Conservation (phyloP, 495 filamentous ascomycete genomes). For the Neurospora intermedia region DNA sequence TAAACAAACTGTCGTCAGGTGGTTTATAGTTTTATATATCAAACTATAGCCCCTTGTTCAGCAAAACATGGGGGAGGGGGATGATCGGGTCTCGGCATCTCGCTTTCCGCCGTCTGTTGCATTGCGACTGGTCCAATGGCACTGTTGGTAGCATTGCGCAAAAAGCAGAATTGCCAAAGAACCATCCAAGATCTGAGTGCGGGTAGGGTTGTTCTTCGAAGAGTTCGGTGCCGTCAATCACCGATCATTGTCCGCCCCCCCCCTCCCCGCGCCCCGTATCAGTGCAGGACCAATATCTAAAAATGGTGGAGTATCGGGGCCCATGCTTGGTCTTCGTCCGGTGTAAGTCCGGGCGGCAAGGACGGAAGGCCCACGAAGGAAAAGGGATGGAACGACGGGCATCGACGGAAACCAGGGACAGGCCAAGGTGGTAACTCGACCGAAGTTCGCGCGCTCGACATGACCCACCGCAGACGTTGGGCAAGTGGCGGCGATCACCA, state of each 20-base stretch:
- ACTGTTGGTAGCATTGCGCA: not conserved
- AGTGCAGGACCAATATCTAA: not conserved
- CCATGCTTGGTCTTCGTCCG: not conserved
- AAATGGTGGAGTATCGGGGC: not conserved
- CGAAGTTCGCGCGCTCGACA: not conserved
- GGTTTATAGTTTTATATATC: not conserved
- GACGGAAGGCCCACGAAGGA: not conserved
- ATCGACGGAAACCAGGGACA: not conserved
- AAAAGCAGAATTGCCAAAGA: not conserved
- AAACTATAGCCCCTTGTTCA: not conserved
- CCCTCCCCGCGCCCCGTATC: not conserved
- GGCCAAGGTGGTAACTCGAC: not conserved
- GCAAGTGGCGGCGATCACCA: not conserved
- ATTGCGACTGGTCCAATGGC: not conserved
- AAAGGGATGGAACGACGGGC: not conserved
- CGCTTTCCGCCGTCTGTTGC: not conserved
- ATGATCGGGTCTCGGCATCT: not conserved
- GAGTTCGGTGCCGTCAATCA: not conserved
- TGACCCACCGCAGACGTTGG: not conserved
- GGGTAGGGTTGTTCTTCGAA: not conserved
- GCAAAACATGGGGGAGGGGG: not conserved
- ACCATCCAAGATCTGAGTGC: not conserved
- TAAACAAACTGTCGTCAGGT: not conserved
- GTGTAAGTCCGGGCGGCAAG: not conserved
- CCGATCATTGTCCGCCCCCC: not conserved